Conservation (phyloP, 345 rosid genomes). For the Durio zibethinus region DNA sequence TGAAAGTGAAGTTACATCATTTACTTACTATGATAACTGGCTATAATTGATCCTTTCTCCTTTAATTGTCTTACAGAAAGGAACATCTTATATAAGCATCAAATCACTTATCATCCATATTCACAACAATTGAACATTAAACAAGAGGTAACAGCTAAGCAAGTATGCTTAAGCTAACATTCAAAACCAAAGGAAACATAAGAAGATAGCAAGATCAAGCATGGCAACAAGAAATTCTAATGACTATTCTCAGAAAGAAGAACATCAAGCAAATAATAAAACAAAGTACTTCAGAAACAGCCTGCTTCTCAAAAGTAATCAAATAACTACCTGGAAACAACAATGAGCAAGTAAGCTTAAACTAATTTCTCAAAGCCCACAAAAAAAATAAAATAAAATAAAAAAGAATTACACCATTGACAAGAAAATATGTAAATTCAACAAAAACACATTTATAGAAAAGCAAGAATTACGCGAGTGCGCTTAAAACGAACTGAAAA, state of each 20-base stretch:
- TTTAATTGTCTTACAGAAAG: background rate
- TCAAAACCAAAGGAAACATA: background rate
- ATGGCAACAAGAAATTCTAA: background rate
- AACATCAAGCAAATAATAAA: background rate
- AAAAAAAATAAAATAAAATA: no score
- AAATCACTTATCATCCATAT: background rate
- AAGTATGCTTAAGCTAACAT: background rate
- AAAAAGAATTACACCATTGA: background rate
- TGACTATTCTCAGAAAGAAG: background rate
- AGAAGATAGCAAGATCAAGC: background rate
- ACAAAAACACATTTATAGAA: background rate
- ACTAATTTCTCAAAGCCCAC: background rate
- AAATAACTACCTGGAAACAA: background rate
- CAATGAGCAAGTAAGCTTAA: background rate
- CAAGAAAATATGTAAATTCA: background rate
- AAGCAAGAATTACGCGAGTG: background rate
- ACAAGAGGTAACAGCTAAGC: conserved; percentile 5
- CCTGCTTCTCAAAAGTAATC: background rate
- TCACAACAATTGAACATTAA: background rate
- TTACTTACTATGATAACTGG: background rate
- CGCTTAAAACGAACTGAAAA: background rate
- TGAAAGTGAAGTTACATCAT: background rate
- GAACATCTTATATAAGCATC: no score
- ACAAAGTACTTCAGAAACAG: background rate
- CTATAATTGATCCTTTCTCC: background rate